Conservation (phyloP, 805 yeast genomes). For the Candida pseudoglaebosa region DNA sequence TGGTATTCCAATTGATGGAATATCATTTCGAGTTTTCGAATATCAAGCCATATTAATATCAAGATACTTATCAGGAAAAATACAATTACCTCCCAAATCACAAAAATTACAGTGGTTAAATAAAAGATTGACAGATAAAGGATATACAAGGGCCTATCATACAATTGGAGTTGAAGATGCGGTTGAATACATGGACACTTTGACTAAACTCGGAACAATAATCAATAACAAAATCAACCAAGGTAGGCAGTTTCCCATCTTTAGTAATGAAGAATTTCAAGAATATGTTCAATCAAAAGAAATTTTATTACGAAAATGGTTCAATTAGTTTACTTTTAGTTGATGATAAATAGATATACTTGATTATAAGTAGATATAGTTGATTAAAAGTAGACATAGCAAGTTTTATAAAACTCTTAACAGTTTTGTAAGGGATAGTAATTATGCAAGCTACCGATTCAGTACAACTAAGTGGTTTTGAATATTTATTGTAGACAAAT, state of each 20-base stretch:
- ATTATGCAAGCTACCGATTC: no score
- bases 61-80: conserved; percentile 55
- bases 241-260: conserved; percentile 21
- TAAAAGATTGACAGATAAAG: conserved; percentile 37
- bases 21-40: conserved; percentile 60
- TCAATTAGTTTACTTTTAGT: no score
- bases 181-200: conserved; percentile 17
- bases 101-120: conserved; percentile 46
- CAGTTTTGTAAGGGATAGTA: no score
- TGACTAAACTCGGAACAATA: conserved; percentile 22
- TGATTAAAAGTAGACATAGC: no score
- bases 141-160: conserved; percentile 33
- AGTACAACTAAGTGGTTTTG: no score
- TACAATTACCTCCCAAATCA: conserved; percentile 44
- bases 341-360: no score
- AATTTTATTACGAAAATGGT: conserved; percentile 17
- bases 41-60: conserved; percentile 65
- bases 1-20: conserved; percentile 56
- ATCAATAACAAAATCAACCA: conserved; percentile 8
- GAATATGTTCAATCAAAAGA: conserved; percentile 14
- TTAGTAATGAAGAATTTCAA: conserved; percentile 14
- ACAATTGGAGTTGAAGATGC: conserved; percentile 33
- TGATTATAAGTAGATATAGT: no score
- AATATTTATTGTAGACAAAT: no score
- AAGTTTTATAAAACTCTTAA: no score